phyloP scores from a whole-genome alignment of 78 protist species.

The Protostelium mycophagum region DNA sequence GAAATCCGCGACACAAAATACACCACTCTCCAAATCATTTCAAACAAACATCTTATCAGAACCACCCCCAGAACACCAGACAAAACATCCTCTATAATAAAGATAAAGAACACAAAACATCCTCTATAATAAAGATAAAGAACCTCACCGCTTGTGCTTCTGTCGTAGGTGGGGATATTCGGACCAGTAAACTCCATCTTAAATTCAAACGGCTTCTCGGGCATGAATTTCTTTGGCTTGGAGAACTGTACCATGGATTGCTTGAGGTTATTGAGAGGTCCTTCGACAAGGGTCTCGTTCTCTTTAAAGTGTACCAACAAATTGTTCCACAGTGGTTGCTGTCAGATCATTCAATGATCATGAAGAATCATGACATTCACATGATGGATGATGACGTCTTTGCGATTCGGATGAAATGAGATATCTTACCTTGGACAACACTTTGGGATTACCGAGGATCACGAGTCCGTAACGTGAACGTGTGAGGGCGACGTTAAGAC shows the following conservation, averaged over 20 bases:
- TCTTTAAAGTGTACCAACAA: slow-evolving; percentile 91
- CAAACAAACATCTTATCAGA: not conserved
- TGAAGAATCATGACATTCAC: not conserved
- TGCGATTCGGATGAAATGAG: not conserved
- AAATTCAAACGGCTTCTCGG: not conserved
- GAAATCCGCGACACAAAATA: too few relatives aligned
- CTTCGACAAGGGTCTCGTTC: slow-evolving; percentile 86
- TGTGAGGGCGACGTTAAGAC: slow-evolving; percentile 99
- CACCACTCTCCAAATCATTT: not conserved
- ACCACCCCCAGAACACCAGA: not conserved
- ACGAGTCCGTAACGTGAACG: slow-evolving; percentile 97
- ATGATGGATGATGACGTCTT: not conserved
- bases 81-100: too few relatives aligned
- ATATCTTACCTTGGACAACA: slow-evolving; percentile 62
- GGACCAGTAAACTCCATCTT: not conserved
- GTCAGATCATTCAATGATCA: not conserved
- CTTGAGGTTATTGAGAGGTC: slow-evolving; percentile 80
- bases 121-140: too few relatives aligned
- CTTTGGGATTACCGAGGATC: slow-evolving; percentile 95
- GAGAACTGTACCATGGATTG: slow-evolving; percentile 23
- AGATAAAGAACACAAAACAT: too few relatives aligned
- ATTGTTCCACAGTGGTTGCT: slow-evolving; percentile 94
- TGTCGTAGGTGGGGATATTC: too few relatives aligned
- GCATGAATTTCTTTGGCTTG: slow-evolving; percentile 48
- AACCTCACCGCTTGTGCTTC: too few relatives aligned